Evolutionary conservation across 164 flowering plant genomes (phyloP), one percentile per base, ranked within the genome.

Genomic region (Piper longum): DNA sequence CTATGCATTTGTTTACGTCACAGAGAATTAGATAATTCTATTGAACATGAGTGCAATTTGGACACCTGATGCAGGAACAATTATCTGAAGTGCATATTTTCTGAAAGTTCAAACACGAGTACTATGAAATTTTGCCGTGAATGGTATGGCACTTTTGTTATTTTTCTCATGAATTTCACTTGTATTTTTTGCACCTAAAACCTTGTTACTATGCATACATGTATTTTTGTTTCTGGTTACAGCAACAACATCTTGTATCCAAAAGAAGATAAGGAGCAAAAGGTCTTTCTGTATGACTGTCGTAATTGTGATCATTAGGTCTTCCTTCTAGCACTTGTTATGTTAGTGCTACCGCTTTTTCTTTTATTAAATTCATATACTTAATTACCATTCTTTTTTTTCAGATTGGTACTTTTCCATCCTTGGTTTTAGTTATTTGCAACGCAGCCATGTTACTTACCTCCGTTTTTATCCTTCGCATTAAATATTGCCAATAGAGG

Each of bases 91-190:
- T 26, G 36, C 36, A 26, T 26, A 26, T 26, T 26, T 26, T 26
- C 36, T 26, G 16, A 16, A 4, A 12, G 16, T 48, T 60, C 62
- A 66, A 40, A 18, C 62, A 88, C 88, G 98, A 91, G 98, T 91
- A 84, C 96, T 70, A 91, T 91, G 96, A 88, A 88, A 65, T 91
- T 88, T 72, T 88, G 95, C 80, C 86, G 91, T 45, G 98, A 88
- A 77, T 91, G 95, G 98, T 91, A 2, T 13, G 52, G 14, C 8
- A 19, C 41, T 3, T 39, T 16, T 18, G 45, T 18, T 39, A 7
- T 5, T 17, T 6, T 41, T 42, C 43, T 12, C 14, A 41, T 59
- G 26, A 7, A 39, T 5, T 26, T 26, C 36, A 26, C 36, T 26
- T 26, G 36, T 26, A 26, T 48, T 9, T 48, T 5, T 5, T 48